Base-by-base conservation (phyloP, 768 basidiomycete species). In the Erythrobasidium yunnanense region DNA sequence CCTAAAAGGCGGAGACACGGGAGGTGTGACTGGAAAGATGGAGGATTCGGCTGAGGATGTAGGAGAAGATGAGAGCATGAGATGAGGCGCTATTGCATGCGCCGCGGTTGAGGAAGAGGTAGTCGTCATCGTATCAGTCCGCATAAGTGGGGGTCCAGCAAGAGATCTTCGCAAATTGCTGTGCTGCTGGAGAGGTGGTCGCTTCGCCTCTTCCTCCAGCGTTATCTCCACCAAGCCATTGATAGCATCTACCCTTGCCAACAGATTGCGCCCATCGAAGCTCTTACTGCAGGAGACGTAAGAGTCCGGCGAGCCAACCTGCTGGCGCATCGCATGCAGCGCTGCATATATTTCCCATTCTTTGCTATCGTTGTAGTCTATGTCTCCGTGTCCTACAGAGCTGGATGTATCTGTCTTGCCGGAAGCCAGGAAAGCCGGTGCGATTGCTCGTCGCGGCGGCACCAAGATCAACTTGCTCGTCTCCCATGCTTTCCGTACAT, bases 401-500 rank as follows among this genome's bases (percentile, higher is more conserved):
- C n/a, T n/a, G n/a, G n/a, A n/a, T n/a, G n/a, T n/a, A n/a, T n/a
- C n/a, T n/a, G n/a, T n/a, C n/a, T n/a, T n/a, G n/a, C n/a, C 18
- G 60, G 5, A 2, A 51, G n/a, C n/a, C n/a, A n/a, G 22, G 22
- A 29, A 63, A 2, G 45, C 5, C 4, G 42, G 3, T 6, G 60
- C 47, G 2, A 63, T 29, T 5, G 47, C 30, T 23, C 33, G 33
- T 29, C 33, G 46, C 2, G 60, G 23, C 7, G 60, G 60, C 8
- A 63, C 47, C 2, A 63, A 49, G 8, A 63, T 25, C 13, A 63
- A 6, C 32, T 23, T 49, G 18, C 60, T 51, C 2, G 29, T 38
- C 23, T 63, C 60, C 60, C 60, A 63, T 27, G 60, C 60, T 51
- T 47, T 45, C 22, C 49, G 45, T 23, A 63, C 60, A 34, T 63